Base-by-base conservation (phyloP, 1,284 basidiomycete genomes). In the Trichosporon coremiiforme region DNA sequence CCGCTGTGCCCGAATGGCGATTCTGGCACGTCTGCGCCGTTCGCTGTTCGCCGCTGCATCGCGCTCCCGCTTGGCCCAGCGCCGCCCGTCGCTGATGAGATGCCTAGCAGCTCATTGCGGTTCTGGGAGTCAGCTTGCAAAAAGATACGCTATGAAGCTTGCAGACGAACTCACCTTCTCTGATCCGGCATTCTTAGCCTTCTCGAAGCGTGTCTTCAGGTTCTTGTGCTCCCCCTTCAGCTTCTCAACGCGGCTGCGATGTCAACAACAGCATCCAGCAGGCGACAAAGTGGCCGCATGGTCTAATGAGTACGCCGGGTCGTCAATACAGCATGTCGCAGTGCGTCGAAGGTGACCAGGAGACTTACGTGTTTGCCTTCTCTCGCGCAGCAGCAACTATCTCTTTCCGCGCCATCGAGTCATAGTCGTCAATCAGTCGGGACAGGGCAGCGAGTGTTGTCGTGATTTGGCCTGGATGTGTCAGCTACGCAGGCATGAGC, bases 371-470 rank as follows among this genome's bases (percentile, higher is more conserved):
- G 80, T 91, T 87, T 0, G 94, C 95, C 84, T 98, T 98, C 85
- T 96, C 94, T 80, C 94, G 89, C 84, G 96, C 96, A 50, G 91
- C 90, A 75, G 93, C 93, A 67, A 96, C 92, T 78, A 97, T 93
- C 82, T 98, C 95, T 74, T 94, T 88, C 85, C 91, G 92, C 0
- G 92, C 93, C 92, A 98, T 94, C 12, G 92, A 91, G 78, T 97
- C 95, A 79, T 96, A 98, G 79, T 98, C 95, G 76, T 97, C 94
- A 73, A 97, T 90, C 68, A 95, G 93, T 68, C 95, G 86, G 68
- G 92, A 90, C 86, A 98, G 90, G 1, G 93, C 94, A n/a, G 93
- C 88, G 20, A 98, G 86, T 15, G 93, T 94, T 33, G 95, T 94
- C 41, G 92, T 92, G 84, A 98, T 94, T 87, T 97, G 95, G 82